phyloP scores from a whole-genome alignment of 768 basidiomycete genomes.

The Suillus subalutaceus region DNA sequence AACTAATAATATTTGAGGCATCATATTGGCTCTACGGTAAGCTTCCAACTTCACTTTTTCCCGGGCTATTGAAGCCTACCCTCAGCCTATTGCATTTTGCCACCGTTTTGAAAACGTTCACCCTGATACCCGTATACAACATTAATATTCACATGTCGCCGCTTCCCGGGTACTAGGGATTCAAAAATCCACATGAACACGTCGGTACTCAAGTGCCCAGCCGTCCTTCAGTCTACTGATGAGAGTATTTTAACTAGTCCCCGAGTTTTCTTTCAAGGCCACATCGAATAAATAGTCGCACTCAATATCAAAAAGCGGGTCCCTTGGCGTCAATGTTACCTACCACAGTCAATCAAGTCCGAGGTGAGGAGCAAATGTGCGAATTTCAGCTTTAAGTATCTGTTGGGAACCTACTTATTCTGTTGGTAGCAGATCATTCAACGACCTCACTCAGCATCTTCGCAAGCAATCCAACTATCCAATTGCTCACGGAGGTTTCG shows the following conservation, averaged over 20 bases:
- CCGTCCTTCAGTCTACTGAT: background rate
- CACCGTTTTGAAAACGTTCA: background rate
- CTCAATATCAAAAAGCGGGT: background rate
- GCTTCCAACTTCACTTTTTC: background rate
- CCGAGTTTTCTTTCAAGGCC: too few relatives aligned
- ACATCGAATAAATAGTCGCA: background rate
- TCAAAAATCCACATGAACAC: background rate
- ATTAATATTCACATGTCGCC: background rate
- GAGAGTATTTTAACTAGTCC: background rate
- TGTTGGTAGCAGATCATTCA: background rate
- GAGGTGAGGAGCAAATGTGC: background rate
- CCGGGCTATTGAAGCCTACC: background rate
- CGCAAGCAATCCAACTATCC: background rate
- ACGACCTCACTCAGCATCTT: slow-evolving; percentile 10
- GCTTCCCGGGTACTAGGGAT: too few relatives aligned
- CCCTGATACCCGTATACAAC: background rate
- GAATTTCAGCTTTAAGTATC: background rate
- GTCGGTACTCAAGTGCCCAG: background rate
- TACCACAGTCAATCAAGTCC: background rate
- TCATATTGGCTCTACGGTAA: too few relatives aligned
- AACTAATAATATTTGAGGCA: too few relatives aligned
- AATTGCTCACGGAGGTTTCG: slow-evolving; percentile 11
- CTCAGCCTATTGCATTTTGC: background rate
- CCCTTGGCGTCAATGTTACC: background rate
- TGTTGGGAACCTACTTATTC: background rate